Percentiles rank a stretch among this genome's conserved stretches.
phyloP scores from a whole-genome alignment of 164 flowering plant genomes.

The Magnolia sinica region DNA sequence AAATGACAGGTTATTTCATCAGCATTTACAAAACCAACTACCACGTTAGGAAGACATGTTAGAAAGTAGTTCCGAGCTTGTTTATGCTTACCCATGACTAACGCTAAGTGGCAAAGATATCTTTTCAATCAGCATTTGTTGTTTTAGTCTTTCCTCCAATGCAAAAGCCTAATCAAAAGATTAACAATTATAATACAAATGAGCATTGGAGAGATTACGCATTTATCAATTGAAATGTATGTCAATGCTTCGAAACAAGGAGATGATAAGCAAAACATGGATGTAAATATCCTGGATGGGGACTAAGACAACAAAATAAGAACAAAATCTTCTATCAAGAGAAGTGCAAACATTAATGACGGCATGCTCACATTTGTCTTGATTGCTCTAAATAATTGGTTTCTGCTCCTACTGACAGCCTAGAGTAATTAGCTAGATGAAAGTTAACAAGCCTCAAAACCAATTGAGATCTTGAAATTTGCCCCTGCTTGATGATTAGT shows the following conservation, averaged over 20 bases:
- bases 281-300: not conserved
- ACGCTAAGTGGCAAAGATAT: slow-evolving; percentile 57
- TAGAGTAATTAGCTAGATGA: too few species aligned
- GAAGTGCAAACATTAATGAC: too few species aligned
- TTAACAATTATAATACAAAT: not conserved
- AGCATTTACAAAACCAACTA: not conserved
- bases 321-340: not conserved
- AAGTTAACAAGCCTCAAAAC: too few species aligned
- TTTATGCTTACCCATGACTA: slow-evolving; percentile 68
- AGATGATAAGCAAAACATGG: not conserved
- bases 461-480: too few species aligned
- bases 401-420: too few species aligned
- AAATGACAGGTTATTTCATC: not conserved
- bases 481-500: too few species aligned
- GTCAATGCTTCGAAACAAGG: too few species aligned
- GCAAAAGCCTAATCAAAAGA: slow-evolving; percentile 57
- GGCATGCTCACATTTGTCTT: too few species aligned
- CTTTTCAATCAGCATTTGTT: slow-evolving; percentile 54
- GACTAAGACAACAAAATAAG: not conserved
- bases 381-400: too few species aligned
- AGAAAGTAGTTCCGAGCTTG: not conserved
- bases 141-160: slow-evolving; percentile 64
- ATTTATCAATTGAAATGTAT: too few species aligned
- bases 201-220: not conserved
- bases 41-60: not conserved